Conservation (phyloP, 139 green algal species). For the Chlamydomonas applanata region DNA sequence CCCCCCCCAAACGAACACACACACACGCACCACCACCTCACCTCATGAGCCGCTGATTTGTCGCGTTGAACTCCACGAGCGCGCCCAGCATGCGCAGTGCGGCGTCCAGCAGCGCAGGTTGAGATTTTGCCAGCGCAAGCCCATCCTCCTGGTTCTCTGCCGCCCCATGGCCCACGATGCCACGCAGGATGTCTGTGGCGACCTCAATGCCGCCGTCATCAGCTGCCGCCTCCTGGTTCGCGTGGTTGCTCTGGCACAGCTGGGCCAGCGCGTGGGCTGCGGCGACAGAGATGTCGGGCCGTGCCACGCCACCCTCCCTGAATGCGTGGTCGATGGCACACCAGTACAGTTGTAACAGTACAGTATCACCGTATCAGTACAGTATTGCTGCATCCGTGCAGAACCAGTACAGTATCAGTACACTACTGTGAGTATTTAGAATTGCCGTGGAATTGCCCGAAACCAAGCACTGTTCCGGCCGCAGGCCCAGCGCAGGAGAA, state of each 20-base stretch:
- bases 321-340: no score
- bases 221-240: conserved; percentile 41
- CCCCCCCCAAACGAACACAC: no score
- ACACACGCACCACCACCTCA: no score
- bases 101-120: conserved; percentile 12
- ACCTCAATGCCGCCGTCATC: conserved; percentile 37
- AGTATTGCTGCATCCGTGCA: no score
- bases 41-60: conserved; percentile 35
- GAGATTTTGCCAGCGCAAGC: neutral
- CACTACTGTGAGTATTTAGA: no score
- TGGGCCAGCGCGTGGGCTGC: conserved; percentile 22
- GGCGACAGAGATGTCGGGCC: neutral
- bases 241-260: conserved; percentile 40
- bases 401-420: no score
- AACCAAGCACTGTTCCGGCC: no score
- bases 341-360: no score
- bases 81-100: conserved; percentile 23
- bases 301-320: no score
- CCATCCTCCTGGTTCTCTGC: neutral
- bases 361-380: no score
- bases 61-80: conserved; percentile 41
- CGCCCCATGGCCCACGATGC: neutral
- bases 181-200: conserved; percentile 13
- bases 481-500: no score
- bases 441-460: no score